A percentile compares a stretch with the other conserved stretches of the same genome.
phyloP scores from a whole-genome alignment of 2,329 filamentous ascomycete genomes.

The Trichophyton rubrum region DNA sequence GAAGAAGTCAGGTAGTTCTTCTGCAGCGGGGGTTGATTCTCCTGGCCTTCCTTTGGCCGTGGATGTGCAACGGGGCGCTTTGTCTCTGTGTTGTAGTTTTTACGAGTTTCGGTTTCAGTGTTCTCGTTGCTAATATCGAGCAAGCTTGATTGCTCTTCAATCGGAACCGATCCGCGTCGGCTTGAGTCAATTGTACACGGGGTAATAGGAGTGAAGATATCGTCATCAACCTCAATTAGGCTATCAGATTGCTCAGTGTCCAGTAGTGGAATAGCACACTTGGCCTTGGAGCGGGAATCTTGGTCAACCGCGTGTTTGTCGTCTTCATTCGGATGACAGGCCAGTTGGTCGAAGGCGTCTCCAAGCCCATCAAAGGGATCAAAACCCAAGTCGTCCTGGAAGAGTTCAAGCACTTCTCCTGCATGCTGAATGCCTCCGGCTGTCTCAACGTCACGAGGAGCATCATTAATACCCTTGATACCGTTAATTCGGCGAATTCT shows the following conservation, averaged over 20 bases:
- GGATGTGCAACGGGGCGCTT: too few relatives aligned
- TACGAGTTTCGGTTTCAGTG: background rate
- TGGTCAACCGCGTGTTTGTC: background rate
- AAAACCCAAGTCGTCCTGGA: constrained; percentile 11
- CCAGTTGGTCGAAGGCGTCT: constrained; percentile 6
- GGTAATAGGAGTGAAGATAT: background rate
- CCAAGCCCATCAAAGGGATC: constrained; percentile 9
- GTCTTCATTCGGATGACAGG: background rate
- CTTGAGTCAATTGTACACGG: background rate
- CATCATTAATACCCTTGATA: background rate
- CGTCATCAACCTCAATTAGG: constrained; percentile 2
- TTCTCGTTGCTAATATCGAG: constrained; percentile 4
- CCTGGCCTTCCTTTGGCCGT: background rate
- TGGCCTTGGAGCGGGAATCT: background rate
- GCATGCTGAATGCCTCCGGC: constrained; percentile 22
- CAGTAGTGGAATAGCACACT: background rate
- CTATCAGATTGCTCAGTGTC: background rate
- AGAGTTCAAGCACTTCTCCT: constrained; percentile 26
- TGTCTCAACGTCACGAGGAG: constrained; percentile 20
- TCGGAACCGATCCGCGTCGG: background rate
- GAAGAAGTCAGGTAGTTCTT: background rate
- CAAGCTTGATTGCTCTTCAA: constrained; percentile 2
- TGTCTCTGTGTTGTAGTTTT: background rate
- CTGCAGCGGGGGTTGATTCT: background rate
- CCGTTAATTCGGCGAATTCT: constrained; percentile 3